Evolutionary conservation across 805 yeast genomes (phyloP), one percentile per base, ranked within the genome.

Genomic region (Helenozyma rhizophorensis): DNA sequence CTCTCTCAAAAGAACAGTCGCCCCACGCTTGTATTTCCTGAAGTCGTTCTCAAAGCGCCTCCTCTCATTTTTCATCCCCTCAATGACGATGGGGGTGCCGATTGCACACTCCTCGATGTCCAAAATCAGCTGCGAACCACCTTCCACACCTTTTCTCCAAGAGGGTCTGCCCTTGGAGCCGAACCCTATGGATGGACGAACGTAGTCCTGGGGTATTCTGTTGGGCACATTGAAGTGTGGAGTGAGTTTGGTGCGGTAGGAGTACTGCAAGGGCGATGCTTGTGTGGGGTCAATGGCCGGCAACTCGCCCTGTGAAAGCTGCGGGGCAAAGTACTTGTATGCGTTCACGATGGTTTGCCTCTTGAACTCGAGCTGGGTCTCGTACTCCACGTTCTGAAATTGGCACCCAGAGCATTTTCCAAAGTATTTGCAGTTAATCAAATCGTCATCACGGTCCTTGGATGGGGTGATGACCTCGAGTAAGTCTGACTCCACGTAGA

Each of bases 331-430:
- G 54, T 70, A 83, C 39, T 74, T 72, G 61, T 78, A 93, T 1
- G 98, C 98, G 50, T 85, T 84, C 15, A 57, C 70, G 17, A 93
- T 83, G 2, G 94, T 88, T 17, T 76, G 62, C 40, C 76, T 72
- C 56, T 93, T 93, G 51, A 83, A 70, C 32, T 58, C 62, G 33
- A 93, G 65, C 60, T 90, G 97, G 25, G 78, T 69, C 1, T 70
- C 70, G 54, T 93, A 93, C 2, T 74, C 68, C 21, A 88, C 62
- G 56, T 78, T 78, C 55, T 93, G 97, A 54, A 79, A 87, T 61
- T 93, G 97, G 57, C 97, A 89, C 3, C 97, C 97, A 1, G 95
- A 85, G 56, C 97, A 89, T 42, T 77, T 76, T 10, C 95, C 95
- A 62, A 90, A 93, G 62, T 93, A 93, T 42, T 75, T 70, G 62